These are phyloP conservation scores for Excoecaria agallocha DNA, from an alignment of 345 rosid genomes.

Conservation along the genomic window DNA sequence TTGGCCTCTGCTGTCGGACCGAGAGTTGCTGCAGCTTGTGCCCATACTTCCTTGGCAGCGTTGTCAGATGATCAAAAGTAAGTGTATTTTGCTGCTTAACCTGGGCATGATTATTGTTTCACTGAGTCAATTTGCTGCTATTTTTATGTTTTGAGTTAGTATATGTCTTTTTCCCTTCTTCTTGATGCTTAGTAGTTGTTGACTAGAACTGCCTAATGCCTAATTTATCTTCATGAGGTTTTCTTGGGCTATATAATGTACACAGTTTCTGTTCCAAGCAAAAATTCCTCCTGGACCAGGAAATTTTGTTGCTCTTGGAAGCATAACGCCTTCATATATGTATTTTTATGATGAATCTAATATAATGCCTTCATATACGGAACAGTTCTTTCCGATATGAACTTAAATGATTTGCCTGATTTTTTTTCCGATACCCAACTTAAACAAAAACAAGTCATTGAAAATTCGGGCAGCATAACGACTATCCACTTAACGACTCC, in stretches of 20 bases:
- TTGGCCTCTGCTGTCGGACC: constrained; percentile 98
- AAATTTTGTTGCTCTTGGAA: not conserved
- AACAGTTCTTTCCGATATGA: too few relatives aligned
- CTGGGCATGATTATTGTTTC: not conserved
- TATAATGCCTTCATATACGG: too few relatives aligned
- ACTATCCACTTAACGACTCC: too few relatives aligned
- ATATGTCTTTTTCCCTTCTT: not conserved
- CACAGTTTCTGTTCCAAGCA: not conserved
- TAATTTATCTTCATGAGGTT: not conserved
- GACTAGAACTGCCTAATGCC: not conserved
- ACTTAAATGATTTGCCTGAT: too few relatives aligned
- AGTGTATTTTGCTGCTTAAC: constrained; percentile 23
- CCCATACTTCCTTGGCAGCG: constrained; percentile 85
- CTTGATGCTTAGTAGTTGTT: not conserved
- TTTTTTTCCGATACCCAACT: too few relatives aligned
- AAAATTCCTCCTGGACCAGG: not conserved
- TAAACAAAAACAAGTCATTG: too few relatives aligned
- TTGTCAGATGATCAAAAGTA: constrained; percentile 75
- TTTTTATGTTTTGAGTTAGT: not conserved
- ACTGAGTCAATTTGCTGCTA: not conserved
- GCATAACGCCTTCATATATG: not conserved
- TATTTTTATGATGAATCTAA: not conserved
- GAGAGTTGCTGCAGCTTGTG: constrained; percentile 97
- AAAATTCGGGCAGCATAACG: too few relatives aligned
- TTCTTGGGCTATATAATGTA: not conserved